These are phyloP conservation scores for Talaromyces trachyspermus DNA, from an alignment of 495 filamentous ascomycete genomes.

Conservation along the genomic window DNA sequence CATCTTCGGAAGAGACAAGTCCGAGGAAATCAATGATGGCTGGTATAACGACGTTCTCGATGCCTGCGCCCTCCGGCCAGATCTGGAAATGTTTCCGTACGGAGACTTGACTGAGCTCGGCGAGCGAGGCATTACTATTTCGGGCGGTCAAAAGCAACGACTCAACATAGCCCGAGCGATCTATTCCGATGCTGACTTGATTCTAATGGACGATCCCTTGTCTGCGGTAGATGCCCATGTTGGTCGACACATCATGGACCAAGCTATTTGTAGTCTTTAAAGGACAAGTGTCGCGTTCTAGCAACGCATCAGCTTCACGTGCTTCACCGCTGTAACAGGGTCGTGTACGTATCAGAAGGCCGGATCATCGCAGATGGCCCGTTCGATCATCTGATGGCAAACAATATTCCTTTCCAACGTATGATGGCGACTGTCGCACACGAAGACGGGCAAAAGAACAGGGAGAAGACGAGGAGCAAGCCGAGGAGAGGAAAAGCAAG, in stretches of 20 bases:
- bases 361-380: slow-evolving; percentile 77
- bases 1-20: slow-evolving; percentile 83
- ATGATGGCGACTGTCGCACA: slow-evolving; percentile 78
- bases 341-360: slow-evolving; percentile 86
- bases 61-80: slow-evolving; percentile 49
- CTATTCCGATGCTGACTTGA: slow-evolving; percentile 73
- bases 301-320: slow-evolving; percentile 96
- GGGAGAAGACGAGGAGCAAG: slow-evolving; percentile 32
- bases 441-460: slow-evolving; percentile 46
- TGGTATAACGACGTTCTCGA: slow-evolving; percentile 54
- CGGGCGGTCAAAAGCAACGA: slow-evolving; percentile 61
- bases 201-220: slow-evolving; percentile 79
- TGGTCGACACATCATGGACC: slow-evolving; percentile 90
- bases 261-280: slow-evolving; percentile 87
- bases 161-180: slow-evolving; percentile 77
- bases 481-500: slow-evolving; percentile 19
- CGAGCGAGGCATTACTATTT: slow-evolving; percentile 55
- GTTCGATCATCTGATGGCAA: slow-evolving; percentile 74
- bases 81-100: slow-evolving; percentile 47
- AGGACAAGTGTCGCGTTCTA: slow-evolving; percentile 81
- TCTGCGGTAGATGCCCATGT: slow-evolving; percentile 83
- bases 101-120: slow-evolving; percentile 55
- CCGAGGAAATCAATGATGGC: slow-evolving; percentile 41
- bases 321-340: slow-evolving; percentile 78
- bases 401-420: slow-evolving; percentile 64